Evolutionary conservation across 1,139 yeast genomes (phyloP), one percentile per base, ranked within the genome.

Genomic region (Zhuliangozyma parablackwelliae): DNA sequence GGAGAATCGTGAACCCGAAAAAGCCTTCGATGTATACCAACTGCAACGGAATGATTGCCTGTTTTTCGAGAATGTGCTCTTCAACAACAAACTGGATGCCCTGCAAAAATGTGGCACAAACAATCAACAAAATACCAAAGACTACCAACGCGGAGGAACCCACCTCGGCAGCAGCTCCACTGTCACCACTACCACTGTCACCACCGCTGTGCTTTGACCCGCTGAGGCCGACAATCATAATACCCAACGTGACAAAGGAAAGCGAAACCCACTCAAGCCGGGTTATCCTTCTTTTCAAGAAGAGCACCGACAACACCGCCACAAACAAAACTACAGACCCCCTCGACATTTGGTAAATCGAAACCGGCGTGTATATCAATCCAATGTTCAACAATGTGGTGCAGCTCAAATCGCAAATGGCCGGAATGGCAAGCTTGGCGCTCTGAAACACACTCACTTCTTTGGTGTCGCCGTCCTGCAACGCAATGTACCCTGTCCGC

Each of bases 311-410:
- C 51, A 84, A 72, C 13, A 80, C 57, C 2, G 90, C 95, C 26
- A 85, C 95, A 62, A 83, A 84, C 31, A 86, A 62, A 31, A 85
- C 88, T 34, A 85, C 65, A 0, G 90, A 75, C 5, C 95, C 95
- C 46, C 95, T 68, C 10, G 84, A 80, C 95, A 86, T 86, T 56
- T 86, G 95, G 57, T 83, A 86, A 32, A 85, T 73, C 2, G 90
- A 82, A n/a, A 85, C 95, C 0, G 95, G 94, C 2, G 81, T 80
- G 54, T 80, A 78, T 11, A 84, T 57, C 44, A 86, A 67, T 1
- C 94, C 95, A n/a, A 84, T 57, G 49, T 84, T 82, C 76, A 85
- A 73, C 48, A 85, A 59, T 0, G 94, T 84, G 2, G 95, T 85
- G 3, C 83, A 92, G 33, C 75, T 54, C 38, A 85, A 69, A 55